These are phyloP conservation scores for Xerocomellus chrysenteron DNA, from an alignment of 768 basidiomycete species.

Conservation along the genomic window DNA sequence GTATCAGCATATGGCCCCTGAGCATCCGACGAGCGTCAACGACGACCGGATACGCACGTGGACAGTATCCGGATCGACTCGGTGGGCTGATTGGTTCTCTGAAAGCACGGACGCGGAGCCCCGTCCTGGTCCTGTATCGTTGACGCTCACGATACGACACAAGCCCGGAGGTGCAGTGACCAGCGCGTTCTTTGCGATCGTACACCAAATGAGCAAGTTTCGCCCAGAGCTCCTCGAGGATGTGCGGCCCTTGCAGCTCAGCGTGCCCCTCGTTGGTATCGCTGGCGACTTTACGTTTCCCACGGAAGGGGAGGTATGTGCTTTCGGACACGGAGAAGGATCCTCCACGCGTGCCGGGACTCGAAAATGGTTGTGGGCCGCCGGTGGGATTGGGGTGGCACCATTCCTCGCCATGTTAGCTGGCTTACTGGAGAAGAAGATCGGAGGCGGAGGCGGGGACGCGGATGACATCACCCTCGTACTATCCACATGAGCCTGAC, in stretches of 20 bases:
- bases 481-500: slow-evolving; percentile 55
- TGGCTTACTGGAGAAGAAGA: slow-evolving; percentile 5
- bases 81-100: slow-evolving; percentile 9
- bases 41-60: slow-evolving; percentile 67
- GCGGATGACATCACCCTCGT: slow-evolving; percentile 43
- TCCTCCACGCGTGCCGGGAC: background rate
- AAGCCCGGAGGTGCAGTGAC: slow-evolving; percentile 59
- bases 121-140: slow-evolving; percentile 11
- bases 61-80: slow-evolving; percentile 47
- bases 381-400: slow-evolving; percentile 66
- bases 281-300: slow-evolving; percentile 51
- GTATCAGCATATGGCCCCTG: slow-evolving; percentile 56
- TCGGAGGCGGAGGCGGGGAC: background rate
- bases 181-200: slow-evolving; percentile 50
- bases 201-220: slow-evolving; percentile 38
- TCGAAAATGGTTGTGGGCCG: slow-evolving; percentile 49
- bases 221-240: slow-evolving; percentile 45
- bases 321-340: background rate
- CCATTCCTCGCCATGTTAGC: slow-evolving; percentile 61
- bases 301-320: background rate
- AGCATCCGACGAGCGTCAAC: slow-evolving; percentile 50
- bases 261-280: slow-evolving; percentile 49
- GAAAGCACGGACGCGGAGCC: background rate
- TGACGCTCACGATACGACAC: slow-evolving; percentile 55
- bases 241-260: slow-evolving; percentile 38